Evolutionary conservation across 306 rosid species (phyloP), one percentile per base, ranked within the genome.

Genomic region (Citrullus amarus): DNA sequence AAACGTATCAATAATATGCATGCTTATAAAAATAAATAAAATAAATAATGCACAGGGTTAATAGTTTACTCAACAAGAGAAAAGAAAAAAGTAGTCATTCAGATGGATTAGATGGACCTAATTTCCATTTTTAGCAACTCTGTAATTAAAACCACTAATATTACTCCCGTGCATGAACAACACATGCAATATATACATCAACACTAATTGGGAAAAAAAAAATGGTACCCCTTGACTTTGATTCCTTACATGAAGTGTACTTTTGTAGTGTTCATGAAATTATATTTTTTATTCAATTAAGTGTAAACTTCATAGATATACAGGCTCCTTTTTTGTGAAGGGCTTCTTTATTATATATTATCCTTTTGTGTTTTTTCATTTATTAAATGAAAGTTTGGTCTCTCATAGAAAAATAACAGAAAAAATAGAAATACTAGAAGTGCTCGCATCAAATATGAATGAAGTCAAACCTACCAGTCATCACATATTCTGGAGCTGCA

Each of bases 401-500:
- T 70, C 17, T 13, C 25, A 34, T 32, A 34, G n/a, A 43, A 51
- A 66, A n/a, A 10, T 6, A 30, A 56, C 2, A 32, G 36, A 57
- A 66, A 43, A 61, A 30, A 16, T 55, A 79, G 16, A 34, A 67
- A 48, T 66, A 54, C 11, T 71, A 44, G 32, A 65, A 54, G 66
- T 41, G 54, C 55, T 57, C 78, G 54, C 50, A 39, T 56, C 12
- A 14, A 60, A 75, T n/a, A 53, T 70, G 39, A 65, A 20, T 56
- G 38, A 44, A 56, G 69, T 22, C 32, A 80, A 85, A 89, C 94
- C 90, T 85, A 95, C 99, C 99, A 8, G 99, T 95, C 99, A 95
- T 92, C 78, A 95, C 97, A 81, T 95, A 95, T 87, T 95, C 98
- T 0, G 98, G 98, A 68, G 98, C 98, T 43, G 97, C 99, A 79